These are phyloP conservation scores for Candida gigantensis DNA, from an alignment of 1,139 yeast genomes.

Conservation along the genomic window DNA sequence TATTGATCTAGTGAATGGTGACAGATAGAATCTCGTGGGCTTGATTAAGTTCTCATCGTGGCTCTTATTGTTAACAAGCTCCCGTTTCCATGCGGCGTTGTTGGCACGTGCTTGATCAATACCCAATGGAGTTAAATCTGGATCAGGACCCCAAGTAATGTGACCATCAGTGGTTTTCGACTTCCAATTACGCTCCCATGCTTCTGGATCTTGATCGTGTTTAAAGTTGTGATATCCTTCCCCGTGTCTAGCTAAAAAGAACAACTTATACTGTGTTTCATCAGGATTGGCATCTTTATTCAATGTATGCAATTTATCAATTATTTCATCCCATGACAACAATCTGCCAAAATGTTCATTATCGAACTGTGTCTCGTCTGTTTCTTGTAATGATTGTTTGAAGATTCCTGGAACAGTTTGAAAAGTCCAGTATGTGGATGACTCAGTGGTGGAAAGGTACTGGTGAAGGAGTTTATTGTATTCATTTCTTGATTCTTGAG, in stretches of 20 bases:
- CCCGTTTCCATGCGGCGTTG: slow-evolving; percentile 45
- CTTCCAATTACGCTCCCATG: slow-evolving; percentile 65
- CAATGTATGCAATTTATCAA: slow-evolving; percentile 34
- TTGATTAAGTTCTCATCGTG: slow-evolving; percentile 49
- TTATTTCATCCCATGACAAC: slow-evolving; percentile 49
- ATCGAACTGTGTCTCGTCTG: slow-evolving; percentile 53
- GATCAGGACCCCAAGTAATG: slow-evolving; percentile 66
- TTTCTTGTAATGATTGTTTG: slow-evolving; percentile 48
- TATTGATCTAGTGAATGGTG: slow-evolving; percentile 69
- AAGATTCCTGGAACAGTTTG: slow-evolving; percentile 55
- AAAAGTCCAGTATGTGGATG: slow-evolving; percentile 38
- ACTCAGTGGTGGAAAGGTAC: not conserved
- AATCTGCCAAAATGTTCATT: slow-evolving; percentile 53
- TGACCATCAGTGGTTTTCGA: slow-evolving; percentile 54
- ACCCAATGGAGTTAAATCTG: slow-evolving; percentile 63
- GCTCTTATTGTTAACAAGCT: slow-evolving; percentile 25
- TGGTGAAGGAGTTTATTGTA: not conserved
- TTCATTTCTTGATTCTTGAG: slow-evolving; percentile 1
- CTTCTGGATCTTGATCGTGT: slow-evolving; percentile 50
- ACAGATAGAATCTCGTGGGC: slow-evolving; percentile 58
- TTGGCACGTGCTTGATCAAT: slow-evolving; percentile 48
- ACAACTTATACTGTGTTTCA: slow-evolving; percentile 53
- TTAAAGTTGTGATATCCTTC: slow-evolving; percentile 75
- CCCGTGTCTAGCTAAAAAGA: slow-evolving; percentile 74
- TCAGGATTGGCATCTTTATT: slow-evolving; percentile 31